Base-by-base conservation (phyloP, 345 rosid species). In the Streptanthus diversifolius region DNA sequence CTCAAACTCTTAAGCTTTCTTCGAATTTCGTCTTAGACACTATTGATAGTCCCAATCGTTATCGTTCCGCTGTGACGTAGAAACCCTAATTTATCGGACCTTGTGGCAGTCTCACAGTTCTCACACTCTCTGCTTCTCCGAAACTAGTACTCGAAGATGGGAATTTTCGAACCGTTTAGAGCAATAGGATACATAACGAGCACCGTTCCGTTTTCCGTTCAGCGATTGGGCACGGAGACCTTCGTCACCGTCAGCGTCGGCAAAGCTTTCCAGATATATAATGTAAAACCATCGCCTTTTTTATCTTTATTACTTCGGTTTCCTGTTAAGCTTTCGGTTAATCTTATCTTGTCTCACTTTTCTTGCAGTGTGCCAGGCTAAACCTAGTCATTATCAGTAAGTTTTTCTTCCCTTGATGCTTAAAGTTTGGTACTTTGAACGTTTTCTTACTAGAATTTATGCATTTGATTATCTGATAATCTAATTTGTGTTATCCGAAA, bases 171-270 rank as follows among this genome's bases (percentile, higher is more conserved):
- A 70, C 95, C 99, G 0, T 91, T 77, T 63, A 86, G 96, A 83
- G 98, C 93, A 5, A 82, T 95, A 8, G 99, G 99, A 3, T 95
- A 85, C 87, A 88, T 95, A 67, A 86, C 98, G 14, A 82, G 84
- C 70, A 83, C 76, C 3, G 92, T 90, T 44, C 97, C 98, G 1
- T 90, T 91, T 82, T 88, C 93, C 57, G 90, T 91, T 47, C 95
- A 95, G 72, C 88, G 96, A 1, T 68, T 91, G 29, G 96, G 99
- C 77, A 88, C 92, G 2, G 97, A 95, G 81, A 88, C 95, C 24
- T 95, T 95, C 79, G 86, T 87, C 62, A 90, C 99, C 11, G 98
- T 95, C 64, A 81, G 93, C 53, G 92, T 88, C 9, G 98, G 97
- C 73, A 95, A 91, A 86, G 91, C 98, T 55, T 95, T 95, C 43